Percentiles rank a stretch among this genome's conserved stretches.
Conservation (phyloP, 371 early-diverging fungal species). For the Blastocladiella emersonii region DNA sequence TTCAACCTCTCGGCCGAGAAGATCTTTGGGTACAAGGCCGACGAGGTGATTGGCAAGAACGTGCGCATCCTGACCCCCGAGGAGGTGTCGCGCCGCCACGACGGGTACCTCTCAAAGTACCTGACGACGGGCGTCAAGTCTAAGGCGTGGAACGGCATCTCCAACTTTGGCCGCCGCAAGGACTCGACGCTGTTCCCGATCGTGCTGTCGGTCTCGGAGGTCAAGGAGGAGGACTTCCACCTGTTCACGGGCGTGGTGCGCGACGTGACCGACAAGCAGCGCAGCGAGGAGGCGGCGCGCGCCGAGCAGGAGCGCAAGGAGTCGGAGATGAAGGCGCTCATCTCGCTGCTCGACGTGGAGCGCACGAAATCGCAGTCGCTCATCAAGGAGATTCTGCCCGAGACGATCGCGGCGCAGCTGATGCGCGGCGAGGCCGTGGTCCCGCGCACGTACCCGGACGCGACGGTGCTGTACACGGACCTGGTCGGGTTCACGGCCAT, state of each 20-base stretch:
- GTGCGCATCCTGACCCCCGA: constrained; percentile 20
- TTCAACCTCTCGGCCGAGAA: constrained; percentile 14
- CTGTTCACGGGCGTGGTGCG: constrained; percentile 26
- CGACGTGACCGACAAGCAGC: constrained; percentile 19
- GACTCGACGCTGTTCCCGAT: constrained; percentile 20
- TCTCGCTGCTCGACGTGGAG: constrained; percentile 7
- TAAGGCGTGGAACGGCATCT: constrained; percentile 14
- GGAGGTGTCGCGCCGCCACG: constrained; percentile 12
- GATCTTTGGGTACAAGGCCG: constrained; percentile 7
- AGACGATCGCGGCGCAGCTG: constrained; percentile 18
- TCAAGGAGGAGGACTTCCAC: constrained; percentile 17
- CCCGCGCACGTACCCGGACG: constrained; percentile 15
- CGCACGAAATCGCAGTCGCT: constrained; percentile 12
- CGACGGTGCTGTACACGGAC: constrained; percentile 24
- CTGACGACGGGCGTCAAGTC: constrained; percentile 17
- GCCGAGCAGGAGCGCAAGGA: constrained; percentile 8
- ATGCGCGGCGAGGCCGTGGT: constrained; percentile 15
- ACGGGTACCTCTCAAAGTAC: constrained; percentile 16
- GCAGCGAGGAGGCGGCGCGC: constrained; percentile 5
- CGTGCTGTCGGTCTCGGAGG: constrained; percentile 19
- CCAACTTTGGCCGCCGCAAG: constrained; percentile 13
- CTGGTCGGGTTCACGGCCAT: constrained; percentile 20
- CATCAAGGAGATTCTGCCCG: constrained; percentile 23
- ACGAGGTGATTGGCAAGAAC: constrained; percentile 15
- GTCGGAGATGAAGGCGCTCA: constrained; percentile 8